Evolutionary conservation across 140 eudicot genomes (phyloP).

Genomic region (Oenanthe javanica): DNA sequence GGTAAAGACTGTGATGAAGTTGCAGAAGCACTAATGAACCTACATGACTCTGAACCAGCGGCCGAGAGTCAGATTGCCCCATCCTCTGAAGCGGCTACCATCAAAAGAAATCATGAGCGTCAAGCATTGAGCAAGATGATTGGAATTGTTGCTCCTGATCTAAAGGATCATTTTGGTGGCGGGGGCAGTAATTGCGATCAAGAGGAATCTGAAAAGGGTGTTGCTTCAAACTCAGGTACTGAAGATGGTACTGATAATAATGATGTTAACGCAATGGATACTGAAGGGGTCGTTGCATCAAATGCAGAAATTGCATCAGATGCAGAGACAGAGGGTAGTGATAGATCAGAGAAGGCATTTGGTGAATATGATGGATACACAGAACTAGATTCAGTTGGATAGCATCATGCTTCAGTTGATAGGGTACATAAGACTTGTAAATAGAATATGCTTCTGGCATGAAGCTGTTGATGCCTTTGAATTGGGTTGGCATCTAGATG

Average conservation of each 20-base stretch:
- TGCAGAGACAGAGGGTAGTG: conserved; percentile 22
- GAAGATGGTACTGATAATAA: conserved; percentile 51
- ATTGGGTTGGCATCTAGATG: neutral
- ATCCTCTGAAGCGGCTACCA: conserved; percentile 19
- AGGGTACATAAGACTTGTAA: conserved; percentile 4
- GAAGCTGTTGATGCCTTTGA: conserved; percentile 5
- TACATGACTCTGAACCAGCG: conserved; percentile 46
- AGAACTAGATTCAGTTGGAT: conserved; percentile 52
- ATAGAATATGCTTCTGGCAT: neutral
- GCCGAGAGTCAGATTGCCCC: conserved; percentile 67
- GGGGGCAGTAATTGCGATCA: conserved; percentile 37
- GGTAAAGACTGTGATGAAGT: conserved; percentile 26
- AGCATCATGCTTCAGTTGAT: neutral
- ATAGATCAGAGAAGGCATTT: conserved; percentile 21
- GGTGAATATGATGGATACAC: conserved; percentile 49
- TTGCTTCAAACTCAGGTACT: conserved; percentile 55
- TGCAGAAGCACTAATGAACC: conserved; percentile 12
- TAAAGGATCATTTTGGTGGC: conserved; percentile 49
- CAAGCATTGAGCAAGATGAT: conserved; percentile 57
- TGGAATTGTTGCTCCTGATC: conserved; percentile 70
- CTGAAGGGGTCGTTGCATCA: conserved; percentile 10
- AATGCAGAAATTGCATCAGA: conserved; percentile 10
- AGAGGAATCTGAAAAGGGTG: conserved; percentile 22
- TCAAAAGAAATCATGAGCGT: conserved; percentile 40
- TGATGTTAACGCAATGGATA: conserved; percentile 18